Conservation (phyloP, 2,329 filamentous ascomycete species). For the Thermoascus crustaceus region DNA sequence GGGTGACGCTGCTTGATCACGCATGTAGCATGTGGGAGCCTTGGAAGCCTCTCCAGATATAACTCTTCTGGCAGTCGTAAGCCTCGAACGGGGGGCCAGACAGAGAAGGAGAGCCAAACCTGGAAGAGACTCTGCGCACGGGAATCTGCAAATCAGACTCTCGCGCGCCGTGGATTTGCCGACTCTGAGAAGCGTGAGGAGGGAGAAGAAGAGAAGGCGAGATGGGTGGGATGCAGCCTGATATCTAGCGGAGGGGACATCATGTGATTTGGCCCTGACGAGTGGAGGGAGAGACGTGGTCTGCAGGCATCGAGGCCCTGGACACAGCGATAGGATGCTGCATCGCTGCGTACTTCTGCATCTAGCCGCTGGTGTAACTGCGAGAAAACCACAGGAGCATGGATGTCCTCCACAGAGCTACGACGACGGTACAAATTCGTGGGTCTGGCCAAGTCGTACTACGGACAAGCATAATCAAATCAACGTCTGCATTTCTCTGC, state of each 20-base stretch:
- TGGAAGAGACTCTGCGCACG: slow-evolving; percentile 40
- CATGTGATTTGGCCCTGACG: slow-evolving; percentile 6
- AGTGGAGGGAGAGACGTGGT: not conserved
- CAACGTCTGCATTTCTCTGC: too few species aligned
- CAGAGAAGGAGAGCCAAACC: slow-evolving; percentile 20
- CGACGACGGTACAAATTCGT: too few species aligned
- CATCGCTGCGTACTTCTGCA: not conserved
- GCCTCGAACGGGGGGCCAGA: slow-evolving; percentile 22
- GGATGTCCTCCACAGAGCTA: too few species aligned
- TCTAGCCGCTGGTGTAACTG: too few species aligned
- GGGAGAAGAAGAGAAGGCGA: slow-evolving; percentile 34
- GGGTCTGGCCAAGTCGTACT: too few species aligned
- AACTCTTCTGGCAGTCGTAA: slow-evolving; percentile 20
- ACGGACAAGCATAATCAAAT: too few species aligned
- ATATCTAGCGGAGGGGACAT: slow-evolving; percentile 18
- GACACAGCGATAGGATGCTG: not conserved
- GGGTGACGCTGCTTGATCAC: slow-evolving; percentile 42
- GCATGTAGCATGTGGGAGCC: slow-evolving; percentile 48
- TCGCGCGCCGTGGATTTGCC: slow-evolving; percentile 26
- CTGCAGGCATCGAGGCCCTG: not conserved
- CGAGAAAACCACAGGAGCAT: too few species aligned
- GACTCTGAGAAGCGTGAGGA: slow-evolving; percentile 40
- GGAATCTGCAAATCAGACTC: slow-evolving; percentile 25
- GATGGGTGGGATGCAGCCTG: slow-evolving; percentile 33
- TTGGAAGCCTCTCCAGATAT: slow-evolving; percentile 43